phyloP scores from a whole-genome alignment of 1,284 basidiomycete species.

The Cryptococcus amylolentus region DNA sequence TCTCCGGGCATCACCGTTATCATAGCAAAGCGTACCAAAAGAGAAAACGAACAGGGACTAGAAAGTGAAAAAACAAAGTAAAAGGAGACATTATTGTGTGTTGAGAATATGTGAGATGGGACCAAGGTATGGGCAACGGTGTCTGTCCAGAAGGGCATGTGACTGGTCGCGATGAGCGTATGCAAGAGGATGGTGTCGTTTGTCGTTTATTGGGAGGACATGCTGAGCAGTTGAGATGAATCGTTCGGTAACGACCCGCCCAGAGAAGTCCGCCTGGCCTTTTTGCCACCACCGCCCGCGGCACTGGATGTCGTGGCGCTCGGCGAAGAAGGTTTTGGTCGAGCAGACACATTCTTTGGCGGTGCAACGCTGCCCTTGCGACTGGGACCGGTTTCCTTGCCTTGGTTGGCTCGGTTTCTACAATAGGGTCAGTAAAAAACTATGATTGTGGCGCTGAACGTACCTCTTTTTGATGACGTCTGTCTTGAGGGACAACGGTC shows the following conservation, averaged over 20 bases:
- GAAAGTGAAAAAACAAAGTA: too few species aligned
- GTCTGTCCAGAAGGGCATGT: too few species aligned
- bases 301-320: neutral
- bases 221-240: neutral
- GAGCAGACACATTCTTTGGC: neutral
- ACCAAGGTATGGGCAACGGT: too few species aligned
- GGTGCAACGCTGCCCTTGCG: constrained; percentile 15
- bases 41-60: too few species aligned
- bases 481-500: constrained; percentile 89
- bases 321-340: neutral
- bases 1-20: too few species aligned
- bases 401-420: constrained; percentile 23
- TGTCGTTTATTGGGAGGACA: neutral
- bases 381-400: constrained; percentile 14
- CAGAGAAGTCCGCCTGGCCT: constrained; percentile 6
- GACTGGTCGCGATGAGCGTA: too few species aligned
- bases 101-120: too few species aligned
- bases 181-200: too few species aligned
- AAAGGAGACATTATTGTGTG: too few species aligned
- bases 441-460: constrained; percentile 20
- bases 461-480: constrained; percentile 97
- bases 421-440: neutral
- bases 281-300: constrained; percentile 11
- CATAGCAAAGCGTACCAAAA: too few species aligned
- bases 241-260: neutral